Evolutionary conservation across 2,329 filamentous ascomycete genomes (phyloP), one percentile per base, ranked within the genome.

Genomic region (Mycosphaerella sp.): DNA sequence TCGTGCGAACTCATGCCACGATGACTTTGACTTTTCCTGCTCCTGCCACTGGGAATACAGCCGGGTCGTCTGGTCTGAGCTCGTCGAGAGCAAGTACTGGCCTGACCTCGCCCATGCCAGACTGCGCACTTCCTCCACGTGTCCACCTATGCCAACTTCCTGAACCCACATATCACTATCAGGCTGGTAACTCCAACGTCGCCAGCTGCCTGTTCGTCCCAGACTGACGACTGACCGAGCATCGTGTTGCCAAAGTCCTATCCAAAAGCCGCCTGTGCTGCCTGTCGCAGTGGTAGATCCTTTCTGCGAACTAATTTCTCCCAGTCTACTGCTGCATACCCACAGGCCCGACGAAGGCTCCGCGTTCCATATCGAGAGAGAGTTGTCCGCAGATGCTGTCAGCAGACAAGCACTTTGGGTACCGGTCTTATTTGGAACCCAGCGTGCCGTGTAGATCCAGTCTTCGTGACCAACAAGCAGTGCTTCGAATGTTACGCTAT

Each of bases 261-360:
- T 90, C 92, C 93, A 98, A 70, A 97, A 96, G 0, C 93, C 93
- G 58, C 93, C 93, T 1, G 90, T 89, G 69, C 91, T 96, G 45
- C 93, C 93, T 0, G 93, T 98, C 0, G 93, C 93, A 3, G 92
- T 95, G 0, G 93, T 97, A 0, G 93, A 93, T 7, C 93, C 93
- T 69, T 98, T 97, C 66, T 95, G 89, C 12, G 87, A 81, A 69
- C 89, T 96, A 53, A 97, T 95, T 71, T 97, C 93, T 43, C 93
- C 93, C 39, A 98, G 80, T 56, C 93, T 80, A 11, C 88, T 86
- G 45, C 80, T 81, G 52, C 90, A 95, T 21, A 95, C 78, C 93
- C 93, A 98, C 54, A 97, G 87, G 1, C 93, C 91, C 1, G 91
- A 95, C 4, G 79, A 76, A 1, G 82, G 72, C 64, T 98, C 93